Evolutionary conservation across 208 protist species (phyloP).

Genomic region (Porcisia deanei): DNA sequence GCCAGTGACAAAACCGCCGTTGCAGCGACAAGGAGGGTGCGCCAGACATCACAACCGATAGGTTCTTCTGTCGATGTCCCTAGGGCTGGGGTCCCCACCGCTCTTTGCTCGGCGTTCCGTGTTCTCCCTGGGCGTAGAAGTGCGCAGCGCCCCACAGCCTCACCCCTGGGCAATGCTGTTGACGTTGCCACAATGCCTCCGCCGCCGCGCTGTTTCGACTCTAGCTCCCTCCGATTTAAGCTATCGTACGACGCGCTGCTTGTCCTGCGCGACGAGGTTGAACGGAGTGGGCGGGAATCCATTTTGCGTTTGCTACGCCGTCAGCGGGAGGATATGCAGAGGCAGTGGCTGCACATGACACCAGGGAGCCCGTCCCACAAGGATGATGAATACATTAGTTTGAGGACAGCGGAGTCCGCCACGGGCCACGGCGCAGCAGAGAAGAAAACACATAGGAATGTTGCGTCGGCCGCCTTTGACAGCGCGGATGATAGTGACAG

Average conservation of each 20-base stretch:
- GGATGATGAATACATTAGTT: background rate
- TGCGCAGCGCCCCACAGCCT: background rate
- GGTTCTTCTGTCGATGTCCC: background rate
- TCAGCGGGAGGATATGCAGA: slow-evolving; percentile 19
- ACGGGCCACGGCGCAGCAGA: background rate
- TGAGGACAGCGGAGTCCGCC: background rate
- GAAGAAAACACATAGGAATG: background rate
- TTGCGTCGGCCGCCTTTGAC: background rate
- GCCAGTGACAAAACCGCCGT: too few species aligned
- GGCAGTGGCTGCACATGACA: slow-evolving; percentile 11
- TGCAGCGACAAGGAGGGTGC: background rate
- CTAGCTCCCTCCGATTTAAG: slow-evolving; percentile 63
- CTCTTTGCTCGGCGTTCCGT: background rate
- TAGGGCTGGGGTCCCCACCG: background rate
- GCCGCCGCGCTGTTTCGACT: slow-evolving; percentile 55
- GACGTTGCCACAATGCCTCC: slow-evolving; percentile 10
- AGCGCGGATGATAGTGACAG: background rate
- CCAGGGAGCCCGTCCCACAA: background rate
- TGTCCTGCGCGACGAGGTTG: slow-evolving; percentile 36
- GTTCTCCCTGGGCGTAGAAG: background rate
- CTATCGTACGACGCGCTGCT: slow-evolving; percentile 59
- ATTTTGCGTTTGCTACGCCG: slow-evolving; percentile 17
- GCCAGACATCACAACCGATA: background rate
- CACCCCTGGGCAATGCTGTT: background rate
- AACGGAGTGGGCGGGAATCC: slow-evolving; percentile 17